These are phyloP conservation scores for Cenococcum geophilum DNA, from an alignment of 495 filamentous ascomycete genomes.

Conservation along the genomic window DNA sequence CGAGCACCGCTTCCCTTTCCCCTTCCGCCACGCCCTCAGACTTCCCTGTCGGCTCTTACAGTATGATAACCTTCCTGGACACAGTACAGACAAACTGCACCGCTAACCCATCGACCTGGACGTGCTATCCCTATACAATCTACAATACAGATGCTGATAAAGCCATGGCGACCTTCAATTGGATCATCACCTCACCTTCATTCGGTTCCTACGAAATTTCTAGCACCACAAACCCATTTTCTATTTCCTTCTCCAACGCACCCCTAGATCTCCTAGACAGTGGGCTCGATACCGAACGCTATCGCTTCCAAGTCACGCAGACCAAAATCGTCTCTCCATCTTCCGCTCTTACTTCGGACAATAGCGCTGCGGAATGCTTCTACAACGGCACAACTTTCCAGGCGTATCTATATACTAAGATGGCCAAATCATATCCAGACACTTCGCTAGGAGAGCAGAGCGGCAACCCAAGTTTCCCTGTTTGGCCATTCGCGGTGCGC, in stretches of 20 bases:
- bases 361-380: constrained; percentile 41
- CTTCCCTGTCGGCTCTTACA: constrained; percentile 53
- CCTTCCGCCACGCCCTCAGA: constrained; percentile 19
- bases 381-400: constrained; percentile 47
- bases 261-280: constrained; percentile 38
- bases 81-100: constrained; percentile 47
- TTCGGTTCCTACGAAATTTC: constrained; percentile 40
- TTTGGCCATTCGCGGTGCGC: constrained; percentile 42
- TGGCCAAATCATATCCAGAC: constrained; percentile 40
- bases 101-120: constrained; percentile 46
- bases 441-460: constrained; percentile 13
- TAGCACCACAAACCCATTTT: constrained; percentile 46
- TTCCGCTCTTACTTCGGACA: constrained; percentile 33
- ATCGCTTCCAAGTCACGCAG: constrained; percentile 44
- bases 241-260: constrained; percentile 42
- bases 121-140: constrained; percentile 49
- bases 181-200: constrained; percentile 44
- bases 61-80: constrained; percentile 49
- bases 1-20: constrained; percentile 9
- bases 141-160: constrained; percentile 38
- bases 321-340: constrained; percentile 43
- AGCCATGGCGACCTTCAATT: constrained; percentile 47
- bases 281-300: constrained; percentile 42
- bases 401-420: constrained; percentile 50
- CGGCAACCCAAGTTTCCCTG: constrained; percentile 17